Evolutionary conservation across 2,329 filamentous ascomycete genomes (phyloP).

Genomic region (Chaetomium globosum): DNA sequence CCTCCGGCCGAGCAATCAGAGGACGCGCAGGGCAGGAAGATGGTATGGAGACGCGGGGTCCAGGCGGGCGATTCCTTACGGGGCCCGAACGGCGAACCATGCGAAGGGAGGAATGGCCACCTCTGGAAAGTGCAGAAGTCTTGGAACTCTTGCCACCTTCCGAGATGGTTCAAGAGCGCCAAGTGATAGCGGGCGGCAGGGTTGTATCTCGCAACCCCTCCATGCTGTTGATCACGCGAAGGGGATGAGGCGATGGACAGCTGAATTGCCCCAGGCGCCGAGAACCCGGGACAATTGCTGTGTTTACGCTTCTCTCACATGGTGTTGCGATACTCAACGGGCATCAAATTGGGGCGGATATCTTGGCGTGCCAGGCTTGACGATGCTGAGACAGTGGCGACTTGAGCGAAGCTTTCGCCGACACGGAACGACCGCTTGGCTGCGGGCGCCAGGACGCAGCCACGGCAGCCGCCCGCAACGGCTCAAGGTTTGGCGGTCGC

Average conservation of each 20-base stretch:
- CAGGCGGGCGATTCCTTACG: neutral
- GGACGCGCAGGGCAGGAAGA: neutral
- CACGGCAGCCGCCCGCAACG: constrained; percentile 6
- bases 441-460: neutral
- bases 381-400: constrained; percentile 13
- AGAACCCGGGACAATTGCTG: neutral
- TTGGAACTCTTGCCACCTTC: constrained; percentile 32
- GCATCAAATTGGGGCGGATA: neutral
- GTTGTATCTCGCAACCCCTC: constrained; percentile 16
- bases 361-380: neutral
- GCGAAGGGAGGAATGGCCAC: constrained; percentile 25
- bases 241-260: neutral
- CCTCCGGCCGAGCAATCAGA: constrained; percentile 18
- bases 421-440: constrained; percentile 19
- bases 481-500: neutral
- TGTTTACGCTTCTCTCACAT: neutral
- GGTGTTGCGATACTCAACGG: neutral
- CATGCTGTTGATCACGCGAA: constrained; percentile 10
- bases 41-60: neutral
- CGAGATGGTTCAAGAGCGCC: constrained; percentile 31
- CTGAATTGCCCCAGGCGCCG: neutral
- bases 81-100: constrained; percentile 11
- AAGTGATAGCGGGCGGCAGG: constrained; percentile 28
- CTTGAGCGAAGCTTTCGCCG: constrained; percentile 22
- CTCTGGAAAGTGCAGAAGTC: constrained; percentile 28